Percentiles rank a stretch among this genome's conserved stretches.
phyloP scores from a whole-genome alignment of 352 stramenopile genomes.

The Peronospora destructor region DNA sequence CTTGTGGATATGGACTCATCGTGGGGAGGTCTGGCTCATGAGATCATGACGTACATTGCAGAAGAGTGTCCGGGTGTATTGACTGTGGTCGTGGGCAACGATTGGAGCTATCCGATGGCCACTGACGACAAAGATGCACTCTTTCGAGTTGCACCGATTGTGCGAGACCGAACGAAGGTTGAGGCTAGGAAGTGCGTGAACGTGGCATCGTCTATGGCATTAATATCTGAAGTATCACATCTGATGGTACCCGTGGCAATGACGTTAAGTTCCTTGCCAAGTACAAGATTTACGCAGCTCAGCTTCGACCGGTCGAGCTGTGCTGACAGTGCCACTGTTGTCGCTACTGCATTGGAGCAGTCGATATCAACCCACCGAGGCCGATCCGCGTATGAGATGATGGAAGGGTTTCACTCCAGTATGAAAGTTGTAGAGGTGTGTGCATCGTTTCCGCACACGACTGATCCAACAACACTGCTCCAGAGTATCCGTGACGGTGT shows the following conservation, averaged over 20 bases:
- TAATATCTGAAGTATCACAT: slow-evolving; percentile 50
- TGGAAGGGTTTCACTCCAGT: slow-evolving; percentile 39
- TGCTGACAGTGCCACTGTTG: slow-evolving; percentile 25
- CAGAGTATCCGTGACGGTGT: slow-evolving; percentile 17
- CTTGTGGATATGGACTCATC: slow-evolving; percentile 79
- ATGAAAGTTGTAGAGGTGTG: slow-evolving; percentile 57
- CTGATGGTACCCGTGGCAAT: slow-evolving; percentile 58
- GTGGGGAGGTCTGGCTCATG: slow-evolving; percentile 64
- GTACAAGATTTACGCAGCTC: slow-evolving; percentile 27
- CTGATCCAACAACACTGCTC: slow-evolving; percentile 33
- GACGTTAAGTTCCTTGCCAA: slow-evolving; percentile 21
- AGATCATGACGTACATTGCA: slow-evolving; percentile 61
- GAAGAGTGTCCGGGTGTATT: slow-evolving; percentile 66
- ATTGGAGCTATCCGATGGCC: slow-evolving; percentile 61
- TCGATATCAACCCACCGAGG: slow-evolving; percentile 37
- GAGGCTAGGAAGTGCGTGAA: slow-evolving; percentile 56
- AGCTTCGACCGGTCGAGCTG: slow-evolving; percentile 26
- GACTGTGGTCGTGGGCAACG: slow-evolving; percentile 52
- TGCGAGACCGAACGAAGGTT: slow-evolving; percentile 51
- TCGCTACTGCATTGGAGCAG: slow-evolving; percentile 49
- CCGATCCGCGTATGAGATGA: slow-evolving; percentile 32
- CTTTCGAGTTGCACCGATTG: slow-evolving; percentile 30
- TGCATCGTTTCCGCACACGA: slow-evolving; percentile 32
- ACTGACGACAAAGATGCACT: slow-evolving; percentile 39
- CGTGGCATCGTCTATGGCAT: slow-evolving; percentile 48